Evolutionary conservation across 805 yeast species (phyloP), one percentile per base, ranked within the genome.

Genomic region (Cyberlindnera maritima): DNA sequence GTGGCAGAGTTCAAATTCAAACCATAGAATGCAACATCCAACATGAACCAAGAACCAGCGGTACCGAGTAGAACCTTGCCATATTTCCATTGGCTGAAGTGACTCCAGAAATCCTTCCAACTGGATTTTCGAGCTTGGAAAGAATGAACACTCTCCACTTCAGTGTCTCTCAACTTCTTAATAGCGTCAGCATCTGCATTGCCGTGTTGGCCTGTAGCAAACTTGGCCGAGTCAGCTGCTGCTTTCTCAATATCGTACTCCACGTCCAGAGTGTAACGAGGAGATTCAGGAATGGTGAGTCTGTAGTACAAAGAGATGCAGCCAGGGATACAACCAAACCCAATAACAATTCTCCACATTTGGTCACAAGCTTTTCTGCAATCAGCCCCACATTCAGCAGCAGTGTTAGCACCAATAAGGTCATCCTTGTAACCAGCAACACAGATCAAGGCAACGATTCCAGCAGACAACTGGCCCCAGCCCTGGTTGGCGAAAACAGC

Each of bases 401-500:
- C 75, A 42, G 74, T 58, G 56, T 73, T 67, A 35, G 86, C 89
- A 47, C 56, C 63, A 44, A 71, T 70, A 55, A 89, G 71, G 32
- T 74, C 74, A 55, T 71, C 66, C 66, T 85, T 87, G 77, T 85
- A 90, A 60, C 81, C 96, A 48, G 83, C 85, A 56, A 88, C 85
- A 62, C 81, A 76, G 48, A 87, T 63, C 52, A 89, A 70, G 47
- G 96, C 88, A 58, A 89, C 87, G 55, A 89, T 74, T 79, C 92
- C 96, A 52, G 89, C 96, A 17, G 83, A 64, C 51, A 90, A 79
- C 74, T 91, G 97, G 68, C 97, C 97, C 82, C 94, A 81, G 70
- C 97, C 97, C 74, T 90, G 97, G 75, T 90, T 90, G 47, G 97
- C 92, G 69, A 90, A 90, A 47, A 89, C 96, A 26, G 96, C 95